Evolutionary conservation across 352 stramenopile species (phyloP).

Genomic region (Phytophthora macrochlamydospora): DNA sequence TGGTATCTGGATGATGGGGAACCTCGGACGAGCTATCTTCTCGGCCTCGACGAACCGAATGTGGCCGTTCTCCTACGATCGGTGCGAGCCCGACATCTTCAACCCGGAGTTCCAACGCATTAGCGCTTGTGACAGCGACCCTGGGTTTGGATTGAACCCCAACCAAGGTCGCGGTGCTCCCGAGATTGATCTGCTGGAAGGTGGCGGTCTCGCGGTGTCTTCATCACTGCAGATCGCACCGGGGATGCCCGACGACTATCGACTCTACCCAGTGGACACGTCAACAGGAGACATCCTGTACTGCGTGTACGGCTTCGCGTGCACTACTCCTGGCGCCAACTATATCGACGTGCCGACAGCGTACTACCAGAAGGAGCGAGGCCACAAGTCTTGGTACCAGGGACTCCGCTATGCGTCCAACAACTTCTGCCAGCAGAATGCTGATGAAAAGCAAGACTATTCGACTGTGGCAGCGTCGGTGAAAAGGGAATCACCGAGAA

Average conservation of each 20-base stretch:
- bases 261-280: conserved; percentile 42
- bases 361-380: conserved; percentile 42
- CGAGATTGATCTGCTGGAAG: conserved; percentile 95
- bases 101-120: conserved; percentile 46
- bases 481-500: conserved; percentile 24
- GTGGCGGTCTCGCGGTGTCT: conserved; percentile 77
- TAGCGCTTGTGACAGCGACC: conserved; percentile 83
- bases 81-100: conserved; percentile 69
- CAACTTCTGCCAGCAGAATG: conserved; percentile 37
- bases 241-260: conserved; percentile 64
- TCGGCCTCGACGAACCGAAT: conserved; percentile 89
- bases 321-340: conserved; percentile 52
- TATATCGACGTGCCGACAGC: conserved; percentile 44
- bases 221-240: conserved; percentile 89
- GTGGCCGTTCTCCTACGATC: conserved; percentile 94
- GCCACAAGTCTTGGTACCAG: conserved; percentile 62
- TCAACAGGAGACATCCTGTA: conserved; percentile 26
- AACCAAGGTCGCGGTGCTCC: conserved; percentile 85
- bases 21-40: conserved; percentile 93
- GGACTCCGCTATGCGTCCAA: conserved; percentile 57
- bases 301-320: conserved; percentile 47
- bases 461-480: conserved; percentile 30
- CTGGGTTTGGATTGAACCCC: conserved; percentile 90
- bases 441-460: conserved; percentile 35
- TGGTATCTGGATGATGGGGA: conserved; percentile 94